These are phyloP conservation scores for Ascoidea asiatica DNA, from an alignment of 805 yeast genomes.

Conservation along the genomic window DNA sequence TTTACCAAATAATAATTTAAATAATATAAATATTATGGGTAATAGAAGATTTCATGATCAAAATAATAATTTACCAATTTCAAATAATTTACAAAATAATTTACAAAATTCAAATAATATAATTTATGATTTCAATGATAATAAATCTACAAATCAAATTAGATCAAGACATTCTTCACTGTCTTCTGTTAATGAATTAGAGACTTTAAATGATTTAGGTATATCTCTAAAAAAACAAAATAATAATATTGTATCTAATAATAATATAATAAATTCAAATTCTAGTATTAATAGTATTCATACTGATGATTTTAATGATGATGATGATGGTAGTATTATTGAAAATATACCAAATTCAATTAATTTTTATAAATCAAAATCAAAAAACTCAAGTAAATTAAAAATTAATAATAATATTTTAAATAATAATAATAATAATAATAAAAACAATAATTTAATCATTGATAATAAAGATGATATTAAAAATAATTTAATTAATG, in stretches of 20 bases:
- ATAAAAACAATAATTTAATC: too few species aligned
- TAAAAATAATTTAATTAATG: not conserved
- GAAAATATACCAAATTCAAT: conserved; percentile 21
- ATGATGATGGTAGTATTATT: conserved; percentile 21
- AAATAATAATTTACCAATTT: not conserved
- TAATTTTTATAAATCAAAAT: not conserved
- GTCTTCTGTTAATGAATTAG: conserved; percentile 1
- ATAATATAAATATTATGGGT: not conserved
- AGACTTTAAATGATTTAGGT: not conserved
- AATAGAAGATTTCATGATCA: not conserved
- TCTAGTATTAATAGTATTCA: not conserved
- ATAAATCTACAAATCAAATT: not conserved
- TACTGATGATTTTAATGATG: conserved; percentile 11
- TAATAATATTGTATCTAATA: too few species aligned
- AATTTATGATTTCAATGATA: not conserved
- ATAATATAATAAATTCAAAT: not conserved
- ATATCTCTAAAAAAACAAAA: too few species aligned
- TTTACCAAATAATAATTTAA: not conserved
- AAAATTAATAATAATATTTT: conserved; percentile 12
- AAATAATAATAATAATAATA: not conserved
- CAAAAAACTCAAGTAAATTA: conserved; percentile 1
- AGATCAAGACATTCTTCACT: conserved; percentile 20
- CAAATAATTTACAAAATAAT: not conserved
- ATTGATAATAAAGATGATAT: not conserved
- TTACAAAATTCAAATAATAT: not conserved